Evolutionary conservation across 345 rosid genomes (phyloP).

Genomic region (Gossypioides kirkii): DNA sequence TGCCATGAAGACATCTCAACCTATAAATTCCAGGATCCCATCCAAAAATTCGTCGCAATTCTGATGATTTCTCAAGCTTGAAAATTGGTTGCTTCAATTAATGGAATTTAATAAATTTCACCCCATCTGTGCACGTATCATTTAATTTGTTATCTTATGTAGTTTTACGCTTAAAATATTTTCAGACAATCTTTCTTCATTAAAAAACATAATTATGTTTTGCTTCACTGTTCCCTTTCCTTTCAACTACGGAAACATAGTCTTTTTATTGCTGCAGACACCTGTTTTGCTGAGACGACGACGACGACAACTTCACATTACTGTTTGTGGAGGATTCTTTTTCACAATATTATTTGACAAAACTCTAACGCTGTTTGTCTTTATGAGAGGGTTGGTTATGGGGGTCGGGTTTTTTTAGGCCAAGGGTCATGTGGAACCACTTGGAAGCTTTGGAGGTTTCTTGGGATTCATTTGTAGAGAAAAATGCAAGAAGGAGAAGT

Average conservation of each 20-base stretch:
- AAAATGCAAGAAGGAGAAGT: neutral
- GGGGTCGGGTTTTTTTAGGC: constrained; percentile 52
- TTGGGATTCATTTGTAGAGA: neutral
- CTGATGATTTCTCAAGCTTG: too few relatives aligned
- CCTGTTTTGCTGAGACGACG: neutral
- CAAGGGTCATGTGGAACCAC: constrained; percentile 73
- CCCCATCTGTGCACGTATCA: too few relatives aligned
- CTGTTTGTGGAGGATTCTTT: constrained; percentile 9
- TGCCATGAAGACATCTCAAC: too few relatives aligned
- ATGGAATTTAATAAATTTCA: too few relatives aligned
- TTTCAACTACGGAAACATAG: constrained; percentile 9
- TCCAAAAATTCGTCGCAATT: too few relatives aligned
- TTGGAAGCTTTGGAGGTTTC: constrained; percentile 42
- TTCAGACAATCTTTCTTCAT: too few relatives aligned
- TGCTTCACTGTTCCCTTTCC: constrained; percentile 11
- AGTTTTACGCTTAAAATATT: too few relatives aligned
- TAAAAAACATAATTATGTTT: too few relatives aligned
- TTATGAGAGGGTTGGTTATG: constrained; percentile 20
- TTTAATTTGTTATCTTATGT: too few relatives aligned
- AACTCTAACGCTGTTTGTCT: constrained; percentile 79
- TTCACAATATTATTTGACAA: constrained; percentile 69
- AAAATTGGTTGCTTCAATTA: too few relatives aligned
- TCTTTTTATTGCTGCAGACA: constrained; percentile 6
- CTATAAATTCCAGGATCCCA: too few relatives aligned
- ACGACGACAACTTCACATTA: neutral